phyloP scores from a whole-genome alignment of 768 basidiomycete species.

The Hebeloma cylindrosporum region DNA sequence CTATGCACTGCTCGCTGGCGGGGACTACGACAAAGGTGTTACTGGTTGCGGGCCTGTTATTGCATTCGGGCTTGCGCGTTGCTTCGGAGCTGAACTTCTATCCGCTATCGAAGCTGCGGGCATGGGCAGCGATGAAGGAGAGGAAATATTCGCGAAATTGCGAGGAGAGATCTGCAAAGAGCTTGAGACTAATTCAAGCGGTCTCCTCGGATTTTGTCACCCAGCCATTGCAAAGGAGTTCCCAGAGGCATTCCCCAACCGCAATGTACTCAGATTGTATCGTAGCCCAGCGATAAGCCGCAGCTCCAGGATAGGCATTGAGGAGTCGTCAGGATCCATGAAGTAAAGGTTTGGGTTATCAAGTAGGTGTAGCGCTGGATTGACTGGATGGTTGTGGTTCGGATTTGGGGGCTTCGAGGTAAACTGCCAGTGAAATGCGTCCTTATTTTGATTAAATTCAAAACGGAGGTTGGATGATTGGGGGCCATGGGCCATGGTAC shows the following conservation, averaged over 20 bases:
- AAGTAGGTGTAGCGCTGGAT: too few species aligned
- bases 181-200: background rate
- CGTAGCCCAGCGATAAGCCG: background rate
- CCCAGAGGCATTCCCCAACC: background rate
- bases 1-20: conserved; percentile 6
- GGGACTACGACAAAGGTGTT: conserved; percentile 7
- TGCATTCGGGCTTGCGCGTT: conserved; percentile 1
- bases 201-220: background rate
- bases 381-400: too few species aligned
- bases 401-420: too few species aligned
- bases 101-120: background rate
- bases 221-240: background rate
- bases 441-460: too few species aligned
- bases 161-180: conserved; percentile 2
- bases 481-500: too few species aligned
- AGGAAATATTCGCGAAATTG: background rate
- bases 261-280: conserved; percentile 1
- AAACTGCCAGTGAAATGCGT: too few species aligned
- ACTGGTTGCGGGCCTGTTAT: background rate
- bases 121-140: background rate
- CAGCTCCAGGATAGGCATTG: too few species aligned
- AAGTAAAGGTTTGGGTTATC: too few species aligned
- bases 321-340: too few species aligned
- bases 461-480: too few species aligned
- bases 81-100: conserved; percentile 6